Evolutionary conservation across 2,329 filamentous ascomycete species (phyloP), one percentile per base, ranked within the genome.

Genomic region (Alternaria dauci): DNA sequence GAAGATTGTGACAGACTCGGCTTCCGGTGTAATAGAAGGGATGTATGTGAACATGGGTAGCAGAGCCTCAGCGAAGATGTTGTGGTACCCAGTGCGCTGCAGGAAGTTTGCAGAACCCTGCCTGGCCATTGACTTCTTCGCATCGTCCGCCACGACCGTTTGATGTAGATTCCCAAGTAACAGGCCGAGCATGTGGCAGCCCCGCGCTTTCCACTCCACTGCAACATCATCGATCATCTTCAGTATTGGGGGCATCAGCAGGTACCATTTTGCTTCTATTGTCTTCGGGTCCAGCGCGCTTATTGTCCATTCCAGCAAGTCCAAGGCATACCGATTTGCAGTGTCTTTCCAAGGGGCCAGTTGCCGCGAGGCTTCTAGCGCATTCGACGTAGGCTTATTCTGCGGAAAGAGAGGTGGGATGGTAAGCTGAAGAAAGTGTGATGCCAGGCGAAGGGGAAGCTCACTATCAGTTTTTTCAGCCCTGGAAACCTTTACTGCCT

Each of bases 1-100:
- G 1, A 97, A 84, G 3, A 97, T 80, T 1, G 73, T 71, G 2
- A 91, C 72, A 4, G 91, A 91, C 57, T 95, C 91, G 0, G 83
- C 74, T 70, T 92, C 90, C 0, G 91, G 88, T 0, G 92, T 97
- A 42, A 96, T 81, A 12, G 85, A 87, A 0, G 94, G 94, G 6
- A 97, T 83, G 69, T 88, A 91, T 8, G 90, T 84, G n/a, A 97
- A 84, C 36, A 89, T 88, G 0, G 92, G 91, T 65, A 89, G 85
- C 2, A 92, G 78, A 3, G 89, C 86, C 20, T 92, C 86, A 70
- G 89, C 85, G 62, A 94, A 90, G 26, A 94, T 85, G 14, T 84
- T 79, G 23, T 84, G 85, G 8, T 94, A 85, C 1, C 91, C 46
- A 83, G 82, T 12, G 76, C 76, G 44, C 12, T 53, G 52, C 28